Conservation (phyloP, 2,329 filamentous ascomycete genomes). For the Exophiala sp. region DNA sequence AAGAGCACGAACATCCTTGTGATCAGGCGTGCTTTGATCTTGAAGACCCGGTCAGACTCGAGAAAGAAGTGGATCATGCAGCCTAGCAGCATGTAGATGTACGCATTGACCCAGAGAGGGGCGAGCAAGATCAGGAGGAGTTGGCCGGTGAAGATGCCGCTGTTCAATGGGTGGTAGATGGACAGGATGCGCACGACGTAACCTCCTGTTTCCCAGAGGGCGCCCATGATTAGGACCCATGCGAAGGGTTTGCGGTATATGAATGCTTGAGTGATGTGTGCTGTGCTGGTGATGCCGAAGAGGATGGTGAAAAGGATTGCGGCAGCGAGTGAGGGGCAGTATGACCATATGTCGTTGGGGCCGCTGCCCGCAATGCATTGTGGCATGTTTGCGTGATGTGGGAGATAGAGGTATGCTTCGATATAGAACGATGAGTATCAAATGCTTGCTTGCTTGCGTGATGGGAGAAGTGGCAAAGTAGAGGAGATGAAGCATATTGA, state of each 20-base stretch:
- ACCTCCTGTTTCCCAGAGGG: constrained; percentile 41
- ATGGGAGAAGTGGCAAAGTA: too few relatives aligned
- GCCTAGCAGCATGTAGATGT: constrained; percentile 46
- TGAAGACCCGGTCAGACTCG: constrained; percentile 36
- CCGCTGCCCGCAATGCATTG: constrained; percentile 14
- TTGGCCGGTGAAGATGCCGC: constrained; percentile 30
- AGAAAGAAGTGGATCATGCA: constrained; percentile 46
- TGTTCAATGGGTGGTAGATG: constrained; percentile 15
- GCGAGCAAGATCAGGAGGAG: constrained; percentile 46
- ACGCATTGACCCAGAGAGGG: constrained; percentile 48
- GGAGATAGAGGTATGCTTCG: too few relatives aligned
- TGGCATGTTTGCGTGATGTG: too few relatives aligned
- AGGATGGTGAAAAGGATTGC: constrained; percentile 37
- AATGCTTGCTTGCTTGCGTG: too few relatives aligned
- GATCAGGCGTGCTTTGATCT: constrained; percentile 37
- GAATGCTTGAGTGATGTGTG: constrained; percentile 37
- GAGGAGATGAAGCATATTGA: too few relatives aligned
- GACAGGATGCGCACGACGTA: constrained; percentile 35
- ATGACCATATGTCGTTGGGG: constrained; percentile 30
- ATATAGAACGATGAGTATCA: too few relatives aligned
- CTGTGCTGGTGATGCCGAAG: constrained; percentile 34
- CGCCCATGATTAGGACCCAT: constrained; percentile 46
- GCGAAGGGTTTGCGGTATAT: constrained; percentile 38
- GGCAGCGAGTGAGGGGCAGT: constrained; percentile 37
- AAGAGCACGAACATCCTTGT: constrained; percentile 42